Evolutionary conservation across 805 yeast species (phyloP), one percentile per base, ranked within the genome.

Genomic region (Ogataea parapolymorpha): DNA sequence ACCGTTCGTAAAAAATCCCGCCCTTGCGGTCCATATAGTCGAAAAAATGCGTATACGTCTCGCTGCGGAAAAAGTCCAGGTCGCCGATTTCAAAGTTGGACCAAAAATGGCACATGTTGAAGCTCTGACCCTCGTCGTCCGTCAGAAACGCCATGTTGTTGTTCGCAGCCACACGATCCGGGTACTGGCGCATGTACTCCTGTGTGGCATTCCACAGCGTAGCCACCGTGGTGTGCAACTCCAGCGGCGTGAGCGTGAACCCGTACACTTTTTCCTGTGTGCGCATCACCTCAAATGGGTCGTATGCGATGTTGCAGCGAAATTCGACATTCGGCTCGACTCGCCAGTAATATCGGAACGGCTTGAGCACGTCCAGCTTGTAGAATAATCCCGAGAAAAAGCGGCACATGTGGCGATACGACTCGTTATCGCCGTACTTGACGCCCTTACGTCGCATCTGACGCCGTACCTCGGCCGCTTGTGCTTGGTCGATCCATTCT

Each of bases 331-430:
- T 75, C 1, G 83, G 83, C 49, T 79, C 85, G 6, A 79, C 80
- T 50, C 85, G 58, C 70, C 80, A 78, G 43, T 75, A 74, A 67
- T 79, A 79, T 33, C 71, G 77, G 54, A 74, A 77, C 23, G 69
- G 53, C 17, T 61, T 40, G 39, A 79, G 50, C 31, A 67, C 65
- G 23, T 69, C 67, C 45, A 77, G 67, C 34, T 67, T 67, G 58
- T 70, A 78, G 53, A 77, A 79, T 44, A 65, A 66, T 1, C 93
- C 93, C 7, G 82, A 72, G 61, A 83, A 82, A 64, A 79, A 85
- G 33, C 88, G 79, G 60, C 95, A 85, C 85, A 79, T 79, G 56
- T 75, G 77, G 37, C 82, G 55, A 52, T 79, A 79, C 11, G 75
- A 67, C 46, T 64, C 64, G n/a, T 67, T 61, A 9, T 66, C 70